Conservation (phyloP, 2,329 filamentous ascomycete species). For the Colletotrichum eleusines region DNA sequence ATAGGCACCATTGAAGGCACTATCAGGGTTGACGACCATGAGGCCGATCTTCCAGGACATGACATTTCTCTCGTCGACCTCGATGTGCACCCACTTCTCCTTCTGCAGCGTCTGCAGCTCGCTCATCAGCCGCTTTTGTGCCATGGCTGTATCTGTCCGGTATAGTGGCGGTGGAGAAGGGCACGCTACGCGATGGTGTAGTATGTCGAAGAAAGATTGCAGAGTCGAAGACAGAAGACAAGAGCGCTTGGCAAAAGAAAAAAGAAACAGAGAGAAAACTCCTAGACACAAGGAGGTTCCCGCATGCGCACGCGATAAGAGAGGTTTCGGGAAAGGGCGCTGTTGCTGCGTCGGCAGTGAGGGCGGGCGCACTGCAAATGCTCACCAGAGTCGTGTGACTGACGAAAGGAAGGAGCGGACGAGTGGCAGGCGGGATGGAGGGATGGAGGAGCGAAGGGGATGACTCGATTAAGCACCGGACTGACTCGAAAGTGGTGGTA, state of each 20-base stretch:
- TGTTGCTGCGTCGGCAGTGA: slow-evolving; percentile 1
- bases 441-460: slow-evolving; percentile 31
- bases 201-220: not conserved
- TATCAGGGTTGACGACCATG: slow-evolving; percentile 93
- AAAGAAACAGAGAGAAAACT: not conserved
- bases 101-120: slow-evolving; percentile 86
- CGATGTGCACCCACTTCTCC: slow-evolving; percentile 94
- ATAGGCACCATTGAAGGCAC: slow-evolving; percentile 91
- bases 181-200: not conserved
- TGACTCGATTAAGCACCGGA: slow-evolving; percentile 32
- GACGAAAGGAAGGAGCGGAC: slow-evolving; percentile 3
- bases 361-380: not conserved
- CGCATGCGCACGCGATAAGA: not conserved
- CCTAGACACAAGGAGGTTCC: not conserved
- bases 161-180: not conserved
- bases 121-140: slow-evolving; percentile 85
- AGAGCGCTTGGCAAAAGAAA: not conserved
- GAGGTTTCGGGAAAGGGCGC: not conserved
- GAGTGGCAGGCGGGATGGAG: slow-evolving; percentile 26
- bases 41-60: slow-evolving; percentile 89
- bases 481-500: slow-evolving; percentile 33
- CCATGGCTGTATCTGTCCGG: slow-evolving; percentile 50
- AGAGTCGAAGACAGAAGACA: not conserved
- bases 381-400: slow-evolving; percentile 33
- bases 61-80: slow-evolving; percentile 86